Base-by-base conservation (phyloP, 495 filamentous ascomycete genomes). In the Chaetomium fimeti region DNA sequence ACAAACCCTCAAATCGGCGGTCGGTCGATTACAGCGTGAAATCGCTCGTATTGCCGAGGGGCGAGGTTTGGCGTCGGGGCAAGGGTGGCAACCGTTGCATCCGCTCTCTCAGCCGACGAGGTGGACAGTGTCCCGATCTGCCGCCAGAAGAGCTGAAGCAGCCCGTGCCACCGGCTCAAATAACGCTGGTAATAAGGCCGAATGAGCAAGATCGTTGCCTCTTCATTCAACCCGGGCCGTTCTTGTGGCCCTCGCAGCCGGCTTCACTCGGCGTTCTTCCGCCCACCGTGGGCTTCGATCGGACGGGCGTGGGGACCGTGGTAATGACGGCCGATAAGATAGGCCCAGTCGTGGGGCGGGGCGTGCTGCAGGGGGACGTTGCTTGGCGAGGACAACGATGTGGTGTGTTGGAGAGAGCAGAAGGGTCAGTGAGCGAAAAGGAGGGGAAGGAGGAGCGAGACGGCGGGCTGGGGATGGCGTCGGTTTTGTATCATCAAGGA, bases 401-500 rank as follows among this genome's bases (percentile, higher is more conserved):
- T 47, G 45, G 24, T 57, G 61, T 45, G 43, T 56, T 64, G 43
- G n/a, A 16, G 54, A 47, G 32, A 18, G n/a, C n/a, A 20, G 47
- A 29, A 29, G 40, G 29, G 27, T 5, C 15, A 51, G 53, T n/a
- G 49, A 32, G 25, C 12, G 22, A 59, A 45, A 38, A 32, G 52
- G 52, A 24, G 40, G 51, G 42, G 12, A 20, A 29, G 18, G 42
- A 66, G 54, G 51, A 42, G 56, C 24, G 66, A 49, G 57, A 42
- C 32, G 58, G 38, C 42, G 47, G 60, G 57, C n/a, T 57, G 66
- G 68, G 66, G 57, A 70, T 65, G 61, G 66, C 64, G 69, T 71
- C 63, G 69, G 65, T 69, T 74, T 74, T 74, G 68, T 72, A 72
- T 69, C 66, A 68, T 71, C 59, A 54, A 62, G 53, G 24, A 49